Base-by-base conservation (phyloP, 2,329 filamentous ascomycete species). In the Plenodomus biglobosus region DNA sequence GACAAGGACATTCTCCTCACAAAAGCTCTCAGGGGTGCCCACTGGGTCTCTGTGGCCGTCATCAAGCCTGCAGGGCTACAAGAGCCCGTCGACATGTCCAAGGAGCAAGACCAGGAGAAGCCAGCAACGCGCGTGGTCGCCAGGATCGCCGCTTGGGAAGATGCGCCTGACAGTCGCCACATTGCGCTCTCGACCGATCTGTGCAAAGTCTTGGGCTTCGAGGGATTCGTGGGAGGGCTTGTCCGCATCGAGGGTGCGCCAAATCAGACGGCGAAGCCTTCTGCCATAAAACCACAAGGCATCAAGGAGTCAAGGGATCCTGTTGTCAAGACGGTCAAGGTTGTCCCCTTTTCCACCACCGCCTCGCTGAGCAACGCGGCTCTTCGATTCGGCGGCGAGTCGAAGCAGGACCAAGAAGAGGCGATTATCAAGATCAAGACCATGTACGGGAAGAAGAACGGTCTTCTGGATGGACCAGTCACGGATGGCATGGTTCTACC, bases 401-500 rank as follows among this genome's bases (percentile, higher is more conserved):
- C 90, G 0, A 89, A 90, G 60, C 82, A 87, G 5, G 89, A 94
- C 58, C 85, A 86, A 43, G 90, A 95, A 64, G 90, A 91, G 58
- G 84, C 85, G 2, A 77, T 83, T 13, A 86, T 87, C 63, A 83
- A 83, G 37, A 85, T 96, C 52, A 83, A 84, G 53, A 80, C 85
- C 10, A 81, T 90, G 2, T 94, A 94, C 59, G 82, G 84, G 17
- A 79, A 78, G 22, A 81, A 82, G 18, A 73, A 77, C 37, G 84
- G 87, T 1, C 70, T 97, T 16, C 76, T 97, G 1, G 83, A 88
- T 46, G 94, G 94, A 0, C 91, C 94, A 4, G 69, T 99, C 42
- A 96, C 92, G 0, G 90, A 99, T 70, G 92, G 92, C 2, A 87
- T 92, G 74, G 73, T 96, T 13, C 73, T 99, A 17, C 83, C 82